Conservation (phyloP, 2,329 filamentous ascomycete genomes). For the Whalleya microplaca region DNA sequence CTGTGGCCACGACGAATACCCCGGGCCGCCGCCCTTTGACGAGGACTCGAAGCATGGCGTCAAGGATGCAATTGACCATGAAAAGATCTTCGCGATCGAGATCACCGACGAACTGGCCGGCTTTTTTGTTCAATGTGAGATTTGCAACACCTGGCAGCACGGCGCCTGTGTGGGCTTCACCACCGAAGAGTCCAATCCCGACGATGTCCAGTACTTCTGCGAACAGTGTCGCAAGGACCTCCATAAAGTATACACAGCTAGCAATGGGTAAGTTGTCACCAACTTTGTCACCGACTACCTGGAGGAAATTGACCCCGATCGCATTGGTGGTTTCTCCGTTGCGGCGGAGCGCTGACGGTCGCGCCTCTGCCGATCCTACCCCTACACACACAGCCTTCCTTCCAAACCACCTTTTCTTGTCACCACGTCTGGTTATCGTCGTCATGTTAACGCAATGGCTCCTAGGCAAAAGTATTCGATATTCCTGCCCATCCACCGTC, state of each 20-base stretch:
- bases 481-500: conserved; percentile 63
- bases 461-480: conserved; percentile 68
- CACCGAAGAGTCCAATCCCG: conserved; percentile 88
- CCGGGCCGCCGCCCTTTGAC: conserved; percentile 73
- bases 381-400: conserved; percentile 18
- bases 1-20: conserved; percentile 93
- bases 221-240: conserved; percentile 91
- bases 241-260: conserved; percentile 79
- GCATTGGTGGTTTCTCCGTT: conserved; percentile 29
- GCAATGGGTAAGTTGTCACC: conserved; percentile 73
- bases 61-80: conserved; percentile 61
- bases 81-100: conserved; percentile 62
- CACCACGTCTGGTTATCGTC: conserved; percentile 3
- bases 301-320: conserved; percentile 11
- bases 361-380: conserved; percentile 31
- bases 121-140: conserved; percentile 96
- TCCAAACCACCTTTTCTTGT: conserved; percentile 25
- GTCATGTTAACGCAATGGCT: conserved; percentile 43
- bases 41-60: conserved; percentile 54
- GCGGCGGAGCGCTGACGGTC: conserved; percentile 30
- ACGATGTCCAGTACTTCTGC: conserved; percentile 85
- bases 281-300: conserved; percentile 1
- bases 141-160: conserved; percentile 98
- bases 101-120: conserved; percentile 86
- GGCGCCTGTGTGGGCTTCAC: conserved; percentile 97